Base-by-base conservation (phyloP, 2,329 filamentous ascomycete genomes). In the Emmonsiellopsis sp. region DNA sequence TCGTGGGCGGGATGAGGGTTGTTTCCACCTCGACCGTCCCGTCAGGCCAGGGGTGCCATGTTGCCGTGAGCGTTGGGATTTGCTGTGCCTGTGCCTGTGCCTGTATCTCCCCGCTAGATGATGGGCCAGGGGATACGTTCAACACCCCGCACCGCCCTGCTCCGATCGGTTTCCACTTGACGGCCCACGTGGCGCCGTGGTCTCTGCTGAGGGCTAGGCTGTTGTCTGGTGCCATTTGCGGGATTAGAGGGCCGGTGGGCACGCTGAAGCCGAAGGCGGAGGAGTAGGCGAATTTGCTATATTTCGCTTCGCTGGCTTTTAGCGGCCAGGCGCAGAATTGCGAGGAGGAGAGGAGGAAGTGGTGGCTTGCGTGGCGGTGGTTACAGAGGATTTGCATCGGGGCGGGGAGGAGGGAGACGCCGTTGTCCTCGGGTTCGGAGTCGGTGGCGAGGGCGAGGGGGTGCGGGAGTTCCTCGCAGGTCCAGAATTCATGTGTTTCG, bases 231-330 rank as follows among this genome's bases (percentile, higher is more conserved):
- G 71, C 70, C 6, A 69, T 65, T 51, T 72, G 70, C n/a, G 65
- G 61, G n/a, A 72, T 61, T 10, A 73, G 39, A 0, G 64, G 55
- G 1, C 70, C 71, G 0, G 67, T 71, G 0, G 71, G 70, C 0
- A 73, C 70, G 45, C 69, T 71, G 53, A 77, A 78, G 0, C 65
- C 69, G 42, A 78, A 77, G 0, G 71, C 60, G 0, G 76, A 78
- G 0, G 75, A 77, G 57, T 78, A 77, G 2, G 73, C 73, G 42
- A 77, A 74, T 54, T 76, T 77, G 55, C 66, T 66, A 55, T 77
- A 77, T 51, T 77, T 77, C 2, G 74, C 71, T 55, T 74, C 64
- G 0, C 58, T 67, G 0, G 68, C 69, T 55, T 75, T 74, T 57
- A 71, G 66, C 0, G 65, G 65, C 65, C 64, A 70, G 5, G 55